These are phyloP conservation scores for Neonectria sp. DNA, from an alignment of 2,329 filamentous ascomycete species.

Conservation along the genomic window DNA sequence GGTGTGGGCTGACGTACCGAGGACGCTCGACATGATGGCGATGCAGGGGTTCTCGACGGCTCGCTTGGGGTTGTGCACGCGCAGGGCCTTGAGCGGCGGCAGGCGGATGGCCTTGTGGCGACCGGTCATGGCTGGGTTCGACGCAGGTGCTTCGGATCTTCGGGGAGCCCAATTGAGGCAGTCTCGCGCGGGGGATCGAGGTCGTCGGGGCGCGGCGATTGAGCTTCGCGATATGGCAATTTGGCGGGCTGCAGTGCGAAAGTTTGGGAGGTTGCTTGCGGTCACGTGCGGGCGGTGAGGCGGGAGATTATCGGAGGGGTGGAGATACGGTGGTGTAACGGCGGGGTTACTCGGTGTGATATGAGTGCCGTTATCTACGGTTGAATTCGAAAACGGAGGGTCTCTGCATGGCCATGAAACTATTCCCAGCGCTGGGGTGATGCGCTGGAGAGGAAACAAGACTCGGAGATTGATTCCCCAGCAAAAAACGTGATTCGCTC, in stretches of 20 bases:
- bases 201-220: background rate
- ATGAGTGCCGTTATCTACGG: background rate
- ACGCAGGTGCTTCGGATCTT: background rate
- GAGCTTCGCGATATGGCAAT: conserved; percentile 26
- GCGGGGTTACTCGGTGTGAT: too few species aligned
- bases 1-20: conserved; percentile 59
- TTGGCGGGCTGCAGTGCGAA: conserved; percentile 32
- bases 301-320: conserved; percentile 21
- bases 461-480: too few species aligned
- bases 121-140: conserved; percentile 57
- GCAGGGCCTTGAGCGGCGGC: conserved; percentile 69
- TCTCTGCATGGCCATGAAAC: too few species aligned
- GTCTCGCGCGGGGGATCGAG: background rate
- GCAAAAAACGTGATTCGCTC: too few species aligned
- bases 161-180: conserved; percentile 25
- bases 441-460: too few species aligned
- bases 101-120: conserved; percentile 69
- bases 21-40: conserved; percentile 70
- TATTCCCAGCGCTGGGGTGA: too few species aligned
- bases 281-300: conserved; percentile 44
- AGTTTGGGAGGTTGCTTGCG: conserved; percentile 34
- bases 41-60: conserved; percentile 68
- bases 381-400: background rate
- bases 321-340: background rate
- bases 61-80: conserved; percentile 68